Percentiles rank a stretch among this genome's conserved stretches.
phyloP scores from a whole-genome alignment of 2,329 filamentous ascomycete species.

The Exophiala aquamarina region DNA sequence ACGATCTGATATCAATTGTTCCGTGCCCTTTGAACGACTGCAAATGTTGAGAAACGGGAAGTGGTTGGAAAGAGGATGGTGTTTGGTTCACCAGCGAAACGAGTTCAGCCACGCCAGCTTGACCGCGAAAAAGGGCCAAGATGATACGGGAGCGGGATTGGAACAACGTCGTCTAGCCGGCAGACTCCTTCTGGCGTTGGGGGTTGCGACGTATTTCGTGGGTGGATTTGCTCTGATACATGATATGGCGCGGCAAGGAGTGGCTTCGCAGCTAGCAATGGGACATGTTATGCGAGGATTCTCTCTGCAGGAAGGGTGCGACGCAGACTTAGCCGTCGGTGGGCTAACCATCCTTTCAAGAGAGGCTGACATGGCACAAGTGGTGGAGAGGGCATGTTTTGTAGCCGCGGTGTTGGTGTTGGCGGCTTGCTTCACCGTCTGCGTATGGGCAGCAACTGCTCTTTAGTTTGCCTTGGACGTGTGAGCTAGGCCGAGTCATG shows the following conservation, averaged over 20 bases:
- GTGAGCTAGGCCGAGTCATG: no score
- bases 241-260: conserved; percentile 14
- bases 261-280: conserved; percentile 16
- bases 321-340: conserved; percentile 1
- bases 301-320: conserved; percentile 9
- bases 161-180: conserved; percentile 16
- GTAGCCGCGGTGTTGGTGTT: conserved; percentile 8
- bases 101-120: conserved; percentile 20
- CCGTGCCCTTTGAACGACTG: conserved; percentile 13
- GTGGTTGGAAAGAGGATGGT: conserved; percentile 21
- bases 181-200: conserved; percentile 12
- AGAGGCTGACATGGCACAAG: conserved; percentile 16
- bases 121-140: not conserved
- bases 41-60: conserved; percentile 4
- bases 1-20: not conserved
- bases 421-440: conserved; percentile 11
- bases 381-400: conserved; percentile 14
- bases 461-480: not conserved
- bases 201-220: conserved; percentile 10
- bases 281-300: conserved; percentile 10
- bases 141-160: not conserved
- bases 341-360: conserved; percentile 7
- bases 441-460: conserved; percentile 13
- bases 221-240: conserved; percentile 22
- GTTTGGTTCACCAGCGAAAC: conserved; percentile 11